phyloP scores from a whole-genome alignment of 768 basidiomycete genomes.

The Macrolepiota fuliginosa region DNA sequence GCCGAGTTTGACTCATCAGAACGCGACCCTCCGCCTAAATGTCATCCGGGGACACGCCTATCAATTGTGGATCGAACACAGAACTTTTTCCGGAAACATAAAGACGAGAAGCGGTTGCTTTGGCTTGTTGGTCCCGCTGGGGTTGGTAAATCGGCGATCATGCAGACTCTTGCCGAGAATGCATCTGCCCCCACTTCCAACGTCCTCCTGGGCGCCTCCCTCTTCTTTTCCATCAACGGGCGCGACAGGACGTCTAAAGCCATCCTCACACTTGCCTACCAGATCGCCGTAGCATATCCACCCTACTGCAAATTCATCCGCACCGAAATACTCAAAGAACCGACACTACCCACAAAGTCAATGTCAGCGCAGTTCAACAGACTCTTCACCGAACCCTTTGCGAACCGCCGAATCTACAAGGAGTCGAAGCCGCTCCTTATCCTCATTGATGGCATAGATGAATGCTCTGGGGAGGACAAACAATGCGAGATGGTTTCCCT shows the following conservation, averaged over 20 bases:
- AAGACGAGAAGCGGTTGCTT: background rate
- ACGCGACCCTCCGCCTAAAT: background rate
- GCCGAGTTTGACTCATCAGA: background rate
- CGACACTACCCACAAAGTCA: background rate
- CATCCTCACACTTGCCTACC: background rate
- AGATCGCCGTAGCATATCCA: background rate
- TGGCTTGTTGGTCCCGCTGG: conserved; percentile 1
- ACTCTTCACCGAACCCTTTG: background rate
- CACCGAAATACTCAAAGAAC: background rate
- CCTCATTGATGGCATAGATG: conserved; percentile 2
- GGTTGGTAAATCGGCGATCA: background rate
- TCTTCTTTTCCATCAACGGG: background rate
- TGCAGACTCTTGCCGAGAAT: background rate
- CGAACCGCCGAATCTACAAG: background rate
- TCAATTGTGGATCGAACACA: background rate
- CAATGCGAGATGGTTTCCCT: background rate
- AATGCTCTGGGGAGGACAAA: background rate
- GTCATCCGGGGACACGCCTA: background rate
- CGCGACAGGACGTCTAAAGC: background rate
- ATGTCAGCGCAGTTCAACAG: background rate
- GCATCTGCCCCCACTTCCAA: background rate
- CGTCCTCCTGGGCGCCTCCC: background rate
- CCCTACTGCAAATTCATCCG: background rate
- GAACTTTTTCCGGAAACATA: background rate
- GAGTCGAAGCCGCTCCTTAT: background rate